These are phyloP conservation scores for Aspergillus avenaceus DNA, from an alignment of 495 filamentous ascomycete species.

Conservation along the genomic window DNA sequence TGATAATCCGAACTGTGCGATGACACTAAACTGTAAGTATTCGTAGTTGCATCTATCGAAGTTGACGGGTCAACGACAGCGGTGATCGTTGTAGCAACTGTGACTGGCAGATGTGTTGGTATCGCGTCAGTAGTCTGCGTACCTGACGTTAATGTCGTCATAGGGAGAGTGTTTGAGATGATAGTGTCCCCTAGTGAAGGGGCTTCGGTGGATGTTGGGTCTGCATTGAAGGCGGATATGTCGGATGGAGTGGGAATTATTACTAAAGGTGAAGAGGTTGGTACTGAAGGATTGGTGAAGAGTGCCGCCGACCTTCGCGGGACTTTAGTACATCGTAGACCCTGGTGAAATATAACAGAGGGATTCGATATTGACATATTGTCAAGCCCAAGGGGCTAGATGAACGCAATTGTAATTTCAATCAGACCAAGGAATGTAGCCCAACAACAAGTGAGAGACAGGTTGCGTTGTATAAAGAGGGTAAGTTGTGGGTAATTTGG, in stretches of 20 bases:
- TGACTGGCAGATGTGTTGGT: not conserved
- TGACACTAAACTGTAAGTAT: not conserved
- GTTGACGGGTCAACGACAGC: not conserved
- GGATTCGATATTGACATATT: slow-evolving; percentile 20
- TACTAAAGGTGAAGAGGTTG: not conserved
- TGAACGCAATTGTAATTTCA: not conserved
- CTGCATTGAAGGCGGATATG: not conserved
- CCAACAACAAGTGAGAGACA: not conserved
- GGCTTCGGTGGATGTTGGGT: not conserved
- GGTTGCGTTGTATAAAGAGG: not conserved
- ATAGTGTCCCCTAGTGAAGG: not conserved
- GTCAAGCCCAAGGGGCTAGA: slow-evolving; percentile 8
- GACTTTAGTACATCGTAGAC: slow-evolving; percentile 19
- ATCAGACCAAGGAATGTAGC: not conserved
- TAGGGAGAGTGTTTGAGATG: not conserved
- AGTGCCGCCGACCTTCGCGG: slow-evolving; percentile 7
- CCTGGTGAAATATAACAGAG: slow-evolving; percentile 16
- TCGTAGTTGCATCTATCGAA: not conserved
- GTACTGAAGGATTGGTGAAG: not conserved
- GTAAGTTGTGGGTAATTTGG: too few species aligned
- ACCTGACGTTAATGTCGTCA: not conserved
- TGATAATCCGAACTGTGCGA: not conserved
- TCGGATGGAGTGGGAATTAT: slow-evolving; percentile 1
- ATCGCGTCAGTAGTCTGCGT: not conserved
- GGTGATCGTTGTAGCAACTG: not conserved